Percentiles rank a stretch among this genome's conserved stretches.
Evolutionary conservation across 2,329 filamentous ascomycete species (phyloP).

Genomic region (Fusarium nurragi): DNA sequence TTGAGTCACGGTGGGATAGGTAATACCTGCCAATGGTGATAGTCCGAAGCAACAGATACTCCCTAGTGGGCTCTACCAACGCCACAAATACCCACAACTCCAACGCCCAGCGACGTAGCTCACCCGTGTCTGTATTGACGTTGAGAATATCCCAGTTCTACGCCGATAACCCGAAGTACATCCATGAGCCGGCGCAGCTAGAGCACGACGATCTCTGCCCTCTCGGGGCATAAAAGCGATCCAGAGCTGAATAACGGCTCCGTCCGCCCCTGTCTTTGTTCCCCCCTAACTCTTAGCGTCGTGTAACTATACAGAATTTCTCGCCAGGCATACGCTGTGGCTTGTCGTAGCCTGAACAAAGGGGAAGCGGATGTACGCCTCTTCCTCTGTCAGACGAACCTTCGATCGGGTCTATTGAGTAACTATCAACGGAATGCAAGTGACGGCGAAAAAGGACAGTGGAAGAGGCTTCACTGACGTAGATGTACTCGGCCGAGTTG

Average conservation of each 20-base stretch:
- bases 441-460: not conserved
- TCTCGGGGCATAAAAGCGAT: not conserved
- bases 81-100: slow-evolving; percentile 12
- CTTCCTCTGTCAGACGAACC: not conserved
- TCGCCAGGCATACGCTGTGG: slow-evolving; percentile 3
- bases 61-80: not conserved
- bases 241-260: slow-evolving; percentile 11
- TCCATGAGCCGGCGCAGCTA: not conserved
- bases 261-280: not conserved
- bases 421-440: slow-evolving; percentile 7
- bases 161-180: slow-evolving; percentile 11
- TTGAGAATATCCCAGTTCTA: not conserved
- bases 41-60: no score
- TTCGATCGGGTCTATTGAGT: slow-evolving; percentile 3
- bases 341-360: slow-evolving; percentile 5
- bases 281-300: slow-evolving; percentile 15
- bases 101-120: not conserved
- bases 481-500: not conserved
- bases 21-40: no score
- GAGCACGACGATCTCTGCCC: not conserved
- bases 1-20: not conserved
- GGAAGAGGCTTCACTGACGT: not conserved
- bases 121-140: not conserved
- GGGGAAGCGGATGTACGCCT: slow-evolving; percentile 1
- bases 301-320: not conserved